Base-by-base conservation (phyloP, 176 grass and related monocot genomes). In the Calamus simplicifolius region DNA sequence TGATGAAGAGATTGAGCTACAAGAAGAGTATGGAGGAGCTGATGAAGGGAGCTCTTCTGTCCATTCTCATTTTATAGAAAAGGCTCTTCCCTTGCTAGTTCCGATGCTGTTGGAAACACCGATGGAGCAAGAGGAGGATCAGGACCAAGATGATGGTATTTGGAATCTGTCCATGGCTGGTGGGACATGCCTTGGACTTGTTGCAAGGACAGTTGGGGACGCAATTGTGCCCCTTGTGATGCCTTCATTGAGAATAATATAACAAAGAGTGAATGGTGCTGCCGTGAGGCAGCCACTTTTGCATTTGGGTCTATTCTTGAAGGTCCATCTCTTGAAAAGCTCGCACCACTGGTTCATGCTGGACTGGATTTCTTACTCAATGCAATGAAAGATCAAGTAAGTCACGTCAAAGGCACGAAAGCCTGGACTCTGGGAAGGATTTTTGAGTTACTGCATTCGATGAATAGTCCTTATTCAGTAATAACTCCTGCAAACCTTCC, bases 271-370 rank as follows among this genome's bases (percentile, higher is more conserved):
- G 90, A 89, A 59, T 95, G 85, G 90, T 66, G 54, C 35, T 63
- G 52, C 67, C 90, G 80, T 0, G 90, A 95, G 74, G 90, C 85
- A 50, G 85, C 90, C 52, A 89, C 82, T 52, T 95, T 84, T 86
- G 90, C 90, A 63, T 95, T 95, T 95, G 90, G 90, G 61, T 95
- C 85, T 48, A 89, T 95, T 66, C 85, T 95, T 73, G 90, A 95
- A 78, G 90, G 90, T 18, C 90, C 90, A 7, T 89, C 85, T 56
- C 56, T 86, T 59, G 85, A 89, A 57, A 84, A 89, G 66, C 82
- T 95, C 27, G 64, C 63, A 60, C 82, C 82, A 0, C 60, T 84
- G 7, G 85, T 89, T 52, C 82, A 74, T 48, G 49, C 74, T 78
- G 82, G 82, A 48, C 80, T 95, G 15, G 74, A 83, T 64, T 89